Percentiles rank a stretch among this genome's conserved stretches.
Conservation (phyloP, 768 basidiomycete genomes). For the Sarcodon sp. region DNA sequence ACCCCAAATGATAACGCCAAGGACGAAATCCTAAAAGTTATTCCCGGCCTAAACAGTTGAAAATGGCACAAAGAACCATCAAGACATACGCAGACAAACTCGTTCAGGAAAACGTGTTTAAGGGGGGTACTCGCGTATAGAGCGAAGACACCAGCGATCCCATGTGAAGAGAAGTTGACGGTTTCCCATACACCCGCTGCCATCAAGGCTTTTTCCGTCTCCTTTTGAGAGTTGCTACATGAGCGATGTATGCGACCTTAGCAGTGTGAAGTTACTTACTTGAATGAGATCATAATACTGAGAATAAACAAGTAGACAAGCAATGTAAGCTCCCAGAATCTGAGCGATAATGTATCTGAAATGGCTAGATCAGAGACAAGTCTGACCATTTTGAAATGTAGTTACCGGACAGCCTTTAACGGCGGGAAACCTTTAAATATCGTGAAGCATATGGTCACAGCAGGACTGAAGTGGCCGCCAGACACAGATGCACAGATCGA, state of each 20-base stretch:
- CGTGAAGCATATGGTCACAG: conserved; percentile 38
- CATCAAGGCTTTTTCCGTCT: conserved; percentile 5
- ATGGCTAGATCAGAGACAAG: too few species aligned
- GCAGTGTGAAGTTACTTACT: conserved; percentile 4
- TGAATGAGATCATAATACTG: conserved; percentile 45
- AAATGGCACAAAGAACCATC: background rate
- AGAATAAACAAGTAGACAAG: conserved; percentile 43
- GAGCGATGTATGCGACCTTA: too few species aligned
- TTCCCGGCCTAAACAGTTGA: background rate
- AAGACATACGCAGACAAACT: conserved; percentile 33
- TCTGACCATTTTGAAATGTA: too few species aligned
- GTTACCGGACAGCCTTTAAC: conserved; percentile 23
- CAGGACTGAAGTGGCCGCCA: conserved; percentile 36
- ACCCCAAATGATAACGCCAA: conserved; percentile 40
- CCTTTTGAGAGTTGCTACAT: too few species aligned
- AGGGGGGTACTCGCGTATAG: conserved; percentile 29
- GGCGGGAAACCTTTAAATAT: conserved; percentile 43
- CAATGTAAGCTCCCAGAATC: conserved; percentile 52
- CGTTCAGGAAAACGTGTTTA: conserved; percentile 36
- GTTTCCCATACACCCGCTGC: conserved; percentile 12
- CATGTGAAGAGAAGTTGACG: conserved; percentile 16
- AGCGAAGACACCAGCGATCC: conserved; percentile 33
- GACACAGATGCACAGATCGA: conserved; percentile 19
- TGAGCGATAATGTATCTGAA: conserved; percentile 37
- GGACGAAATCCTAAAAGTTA: conserved; percentile 26